Base-by-base conservation (phyloP, 1,139 yeast genomes). In the Lodderomyces oxycetoniae region DNA sequence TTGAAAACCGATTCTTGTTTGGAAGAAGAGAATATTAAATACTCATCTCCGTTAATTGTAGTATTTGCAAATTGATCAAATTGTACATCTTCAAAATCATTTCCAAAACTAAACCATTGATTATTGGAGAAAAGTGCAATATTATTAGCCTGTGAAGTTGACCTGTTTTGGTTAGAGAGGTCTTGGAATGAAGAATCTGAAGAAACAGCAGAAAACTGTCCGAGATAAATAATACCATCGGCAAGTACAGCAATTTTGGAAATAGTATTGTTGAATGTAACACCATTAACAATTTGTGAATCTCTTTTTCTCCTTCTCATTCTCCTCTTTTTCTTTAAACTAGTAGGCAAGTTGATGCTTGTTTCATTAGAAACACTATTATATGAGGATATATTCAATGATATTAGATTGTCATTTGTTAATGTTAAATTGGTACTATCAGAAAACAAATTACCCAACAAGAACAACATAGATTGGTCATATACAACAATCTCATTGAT, bases 381-480 rank as follows among this genome's bases (percentile, higher is more conserved):
- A 42, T 63, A 68, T 8, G 52, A 46, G 1, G 44, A 44, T 16
- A 68, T 33, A 9, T 47, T 42, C 33, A 67, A 46, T 1, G 56
- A 46, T 3, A 66, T 43, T 26, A 67, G 37, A 35, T 63, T 59
- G 30, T 39, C 40, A 42, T 53, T 63, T 10, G 52, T 34, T 24
- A 63, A 46, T 1, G 63, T 49, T 26, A 63, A 40, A 37, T 59
- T 57, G 4, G 50, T 41, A 2, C 60, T 60, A 9, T 50, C 43
- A 2, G 77, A 63, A 7, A 55, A 45, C 41, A 81, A 76, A 24
- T 67, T 59, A 12, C 93, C 93, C 31, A 59, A 50, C 7, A 68
- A 33, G 4, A 57, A 34, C 28, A 68, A 50, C 1, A 51, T 73
- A 12, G 7, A 7, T 19, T 19, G 22, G 27, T 47, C 42, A 5